Evolutionary conservation across 2,329 filamentous ascomycete genomes (phyloP).

Genomic region (Dothistroma pini): DNA sequence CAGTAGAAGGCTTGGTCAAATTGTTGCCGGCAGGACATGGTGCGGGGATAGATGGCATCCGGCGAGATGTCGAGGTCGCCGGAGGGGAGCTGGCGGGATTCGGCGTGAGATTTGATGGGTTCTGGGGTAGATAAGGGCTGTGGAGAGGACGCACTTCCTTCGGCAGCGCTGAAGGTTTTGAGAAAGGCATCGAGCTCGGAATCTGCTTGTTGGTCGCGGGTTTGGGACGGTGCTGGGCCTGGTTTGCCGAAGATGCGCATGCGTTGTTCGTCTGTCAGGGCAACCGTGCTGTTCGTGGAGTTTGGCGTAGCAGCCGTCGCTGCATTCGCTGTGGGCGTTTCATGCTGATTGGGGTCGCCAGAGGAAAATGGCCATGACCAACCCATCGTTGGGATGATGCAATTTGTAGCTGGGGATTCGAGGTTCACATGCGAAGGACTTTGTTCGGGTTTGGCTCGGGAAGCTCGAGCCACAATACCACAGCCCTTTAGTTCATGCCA

Average conservation of each 20-base stretch:
- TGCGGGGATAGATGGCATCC: constrained; percentile 69
- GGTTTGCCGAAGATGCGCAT: constrained; percentile 31
- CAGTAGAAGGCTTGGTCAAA: constrained; percentile 96
- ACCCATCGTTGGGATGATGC: constrained; percentile 21
- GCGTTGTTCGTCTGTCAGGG: constrained; percentile 29
- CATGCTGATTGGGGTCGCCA: constrained; percentile 2
- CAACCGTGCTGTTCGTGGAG: constrained; percentile 12
- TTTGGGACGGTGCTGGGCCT: constrained; percentile 16
- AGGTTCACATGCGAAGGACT: constrained; percentile 11
- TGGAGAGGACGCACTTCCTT: not conserved
- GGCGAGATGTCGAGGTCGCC: constrained; percentile 40
- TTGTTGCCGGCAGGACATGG: constrained; percentile 82
- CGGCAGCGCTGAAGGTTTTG: constrained; percentile 41
- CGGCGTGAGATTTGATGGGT: not conserved
- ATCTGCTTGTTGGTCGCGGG: constrained; percentile 48
- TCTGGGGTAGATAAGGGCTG: not conserved
- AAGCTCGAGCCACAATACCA: not conserved
- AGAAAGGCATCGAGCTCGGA: constrained; percentile 54
- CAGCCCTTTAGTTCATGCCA: not conserved
- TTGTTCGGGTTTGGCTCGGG: constrained; percentile 3
- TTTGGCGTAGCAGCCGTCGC: not conserved
- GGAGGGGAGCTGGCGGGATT: constrained; percentile 26
- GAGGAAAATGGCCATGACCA: constrained; percentile 28
- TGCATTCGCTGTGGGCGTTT: not conserved
- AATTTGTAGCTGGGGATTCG: not conserved